A percentile compares a stretch with the other conserved stretches of the same genome.
These are phyloP conservation scores for Geranomyces variabilis DNA, from an alignment of 192 early-diverging fungal genomes.

Conservation along the genomic window DNA sequence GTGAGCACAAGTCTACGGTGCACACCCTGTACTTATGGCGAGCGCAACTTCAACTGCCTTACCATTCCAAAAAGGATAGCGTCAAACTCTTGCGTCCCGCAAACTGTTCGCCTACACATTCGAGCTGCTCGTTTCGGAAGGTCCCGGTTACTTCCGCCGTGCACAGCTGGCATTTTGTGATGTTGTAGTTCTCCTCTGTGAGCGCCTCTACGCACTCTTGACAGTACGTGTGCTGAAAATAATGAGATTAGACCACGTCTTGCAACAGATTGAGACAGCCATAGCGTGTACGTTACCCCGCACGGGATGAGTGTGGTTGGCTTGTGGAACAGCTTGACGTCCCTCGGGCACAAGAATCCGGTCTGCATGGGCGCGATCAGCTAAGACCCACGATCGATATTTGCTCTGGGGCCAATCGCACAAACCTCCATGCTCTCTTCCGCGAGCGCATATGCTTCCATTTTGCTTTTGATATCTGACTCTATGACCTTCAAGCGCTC, in stretches of 20 bases:
- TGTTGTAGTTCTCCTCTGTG: constrained; percentile 59
- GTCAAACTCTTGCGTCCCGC: constrained; percentile 48
- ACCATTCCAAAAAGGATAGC: constrained; percentile 54
- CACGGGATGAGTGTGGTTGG: constrained; percentile 61
- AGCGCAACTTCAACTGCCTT: not conserved
- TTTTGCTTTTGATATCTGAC: constrained; percentile 51
- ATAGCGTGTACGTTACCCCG: constrained; percentile 36
- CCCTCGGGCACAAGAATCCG: constrained; percentile 58
- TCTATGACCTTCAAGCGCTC: constrained; percentile 56
- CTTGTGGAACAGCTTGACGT: constrained; percentile 49
- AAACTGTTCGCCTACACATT: constrained; percentile 55
- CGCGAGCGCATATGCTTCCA: constrained; percentile 57
- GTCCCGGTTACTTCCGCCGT: constrained; percentile 37
- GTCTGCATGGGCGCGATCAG: constrained; percentile 37
- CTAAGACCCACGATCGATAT: not conserved
- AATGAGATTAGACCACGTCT: not conserved
- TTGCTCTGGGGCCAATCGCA: not conserved
- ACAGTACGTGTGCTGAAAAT: constrained; percentile 57
- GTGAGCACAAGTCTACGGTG: too few relatives aligned
- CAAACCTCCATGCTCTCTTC: constrained; percentile 59
- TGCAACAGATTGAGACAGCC: not conserved
- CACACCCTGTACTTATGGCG: too few relatives aligned
- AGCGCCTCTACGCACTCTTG: constrained; percentile 49
- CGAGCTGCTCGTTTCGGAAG: constrained; percentile 55
- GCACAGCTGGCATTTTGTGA: constrained; percentile 50